Evolutionary conservation across 345 rosid genomes (phyloP).

Genomic region (Toxicodendron radicans): DNA sequence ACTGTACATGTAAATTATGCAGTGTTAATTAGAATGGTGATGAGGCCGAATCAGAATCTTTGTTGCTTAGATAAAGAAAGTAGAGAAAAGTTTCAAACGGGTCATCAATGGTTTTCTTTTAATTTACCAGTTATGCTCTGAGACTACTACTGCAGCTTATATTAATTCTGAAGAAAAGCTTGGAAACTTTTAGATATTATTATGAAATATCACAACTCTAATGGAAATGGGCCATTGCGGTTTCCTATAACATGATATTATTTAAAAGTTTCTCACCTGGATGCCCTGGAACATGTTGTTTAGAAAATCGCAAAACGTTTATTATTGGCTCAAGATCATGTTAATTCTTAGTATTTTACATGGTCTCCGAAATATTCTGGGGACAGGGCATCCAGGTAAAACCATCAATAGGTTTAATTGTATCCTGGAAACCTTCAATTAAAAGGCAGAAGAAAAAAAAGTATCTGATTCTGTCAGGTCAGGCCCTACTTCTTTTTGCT

Average conservation of each 20-base stretch:
- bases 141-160: not conserved
- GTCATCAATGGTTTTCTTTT: constrained; percentile 6
- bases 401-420: not conserved
- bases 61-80: constrained; percentile 8
- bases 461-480: constrained; percentile 12
- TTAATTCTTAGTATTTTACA: not conserved
- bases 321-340: not conserved
- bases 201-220: not conserved
- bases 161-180: constrained; percentile 1
- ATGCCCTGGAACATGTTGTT: constrained; percentile 1
- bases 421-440: not conserved
- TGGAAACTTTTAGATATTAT: constrained; percentile 3
- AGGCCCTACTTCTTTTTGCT: not conserved
- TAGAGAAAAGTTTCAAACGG: not conserved
- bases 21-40: not conserved
- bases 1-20: constrained; percentile 19
- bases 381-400: not conserved
- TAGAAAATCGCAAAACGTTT: not conserved
- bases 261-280: not conserved
- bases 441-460: not conserved
- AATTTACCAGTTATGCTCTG: constrained; percentile 1
- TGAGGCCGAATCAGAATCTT: constrained; percentile 17
- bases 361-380: not conserved
- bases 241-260: constrained; percentile 11
- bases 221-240: not conserved